Percentiles rank a stretch among this genome's conserved stretches.
phyloP scores from a whole-genome alignment of 371 early-diverging fungal species.

The Haplosporangium sp. region DNA sequence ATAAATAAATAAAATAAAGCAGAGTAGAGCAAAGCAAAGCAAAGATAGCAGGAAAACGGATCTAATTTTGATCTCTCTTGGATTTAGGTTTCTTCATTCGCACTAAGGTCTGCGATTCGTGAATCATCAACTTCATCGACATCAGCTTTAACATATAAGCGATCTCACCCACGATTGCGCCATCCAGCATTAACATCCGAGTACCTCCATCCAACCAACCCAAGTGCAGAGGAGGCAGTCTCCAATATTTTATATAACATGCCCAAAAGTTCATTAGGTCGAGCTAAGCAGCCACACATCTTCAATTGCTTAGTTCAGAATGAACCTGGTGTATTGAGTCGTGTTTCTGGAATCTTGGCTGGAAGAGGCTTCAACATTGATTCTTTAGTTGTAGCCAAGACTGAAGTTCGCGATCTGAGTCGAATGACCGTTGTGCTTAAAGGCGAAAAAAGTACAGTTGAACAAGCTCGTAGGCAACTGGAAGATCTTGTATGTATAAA shows the following conservation, averaged over 20 bases:
- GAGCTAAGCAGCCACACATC: slow-evolving; percentile 76
- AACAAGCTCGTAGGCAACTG: slow-evolving; percentile 93
- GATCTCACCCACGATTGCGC: slow-evolving; percentile 66
- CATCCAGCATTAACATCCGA: slow-evolving; percentile 61
- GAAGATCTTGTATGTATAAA: slow-evolving; percentile 83
- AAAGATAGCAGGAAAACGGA: too few species aligned
- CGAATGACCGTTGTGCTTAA: slow-evolving; percentile 96
- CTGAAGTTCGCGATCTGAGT: slow-evolving; percentile 92
- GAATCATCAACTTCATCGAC: slow-evolving; percentile 60
- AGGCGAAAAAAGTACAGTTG: slow-evolving; percentile 84
- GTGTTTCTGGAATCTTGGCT: slow-evolving; percentile 93
- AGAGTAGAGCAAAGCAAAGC: too few species aligned
- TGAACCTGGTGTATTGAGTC: slow-evolving; percentile 95
- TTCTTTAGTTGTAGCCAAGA: slow-evolving; percentile 93
- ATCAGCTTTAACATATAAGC: slow-evolving; percentile 69
- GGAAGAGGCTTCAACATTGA: slow-evolving; percentile 98
- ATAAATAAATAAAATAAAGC: slow-evolving; percentile 75
- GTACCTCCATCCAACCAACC: slow-evolving; percentile 52
- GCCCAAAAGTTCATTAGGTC: slow-evolving; percentile 53
- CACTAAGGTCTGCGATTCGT: slow-evolving; percentile 9
- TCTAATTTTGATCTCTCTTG: too few species aligned
- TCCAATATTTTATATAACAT: slow-evolving; percentile 93
- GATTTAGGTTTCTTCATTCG: too few species aligned
- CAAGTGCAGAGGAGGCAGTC: slow-evolving; percentile 83
- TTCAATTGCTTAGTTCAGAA: slow-evolving; percentile 95